Conservation (phyloP, 805 yeast genomes). For the Candida ulmi region DNA sequence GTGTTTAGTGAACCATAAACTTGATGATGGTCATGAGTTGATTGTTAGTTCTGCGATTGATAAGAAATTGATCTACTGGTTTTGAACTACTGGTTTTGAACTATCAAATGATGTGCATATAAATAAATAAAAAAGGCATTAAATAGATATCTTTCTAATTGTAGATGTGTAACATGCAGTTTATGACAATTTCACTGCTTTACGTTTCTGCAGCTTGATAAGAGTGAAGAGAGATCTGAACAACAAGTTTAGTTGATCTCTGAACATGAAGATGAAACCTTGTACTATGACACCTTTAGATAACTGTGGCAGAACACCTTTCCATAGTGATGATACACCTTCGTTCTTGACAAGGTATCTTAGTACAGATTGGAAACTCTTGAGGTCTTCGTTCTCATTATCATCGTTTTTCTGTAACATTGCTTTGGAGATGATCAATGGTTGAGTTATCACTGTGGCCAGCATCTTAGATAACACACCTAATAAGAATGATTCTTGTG, state of each 20-base stretch:
- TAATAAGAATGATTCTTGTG: constrained; percentile 59
- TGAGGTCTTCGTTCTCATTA: constrained; percentile 39
- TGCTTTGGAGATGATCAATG: constrained; percentile 78
- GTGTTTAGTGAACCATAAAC: constrained; percentile 26
- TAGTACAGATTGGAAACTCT: constrained; percentile 59
- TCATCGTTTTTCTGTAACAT: constrained; percentile 54
- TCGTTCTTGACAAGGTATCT: constrained; percentile 56
- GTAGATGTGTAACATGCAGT: too few species aligned
- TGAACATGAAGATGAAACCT: constrained; percentile 77
- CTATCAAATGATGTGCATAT: too few species aligned
- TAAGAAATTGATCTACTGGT: constrained; percentile 30
- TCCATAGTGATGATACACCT: constrained; percentile 62
- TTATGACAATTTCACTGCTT: constrained; percentile 13
- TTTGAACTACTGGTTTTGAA: background rate
- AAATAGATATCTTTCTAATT: background rate
- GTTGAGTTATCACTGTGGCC: constrained; percentile 80
- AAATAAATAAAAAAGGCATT: too few species aligned
- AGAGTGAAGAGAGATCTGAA: constrained; percentile 19
- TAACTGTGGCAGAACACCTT: constrained; percentile 76
- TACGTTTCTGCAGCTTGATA: constrained; percentile 9
- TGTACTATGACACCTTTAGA: constrained; percentile 79
- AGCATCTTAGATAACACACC: constrained; percentile 79
- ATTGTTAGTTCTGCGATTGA: constrained; percentile 49
- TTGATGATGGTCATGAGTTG: constrained; percentile 29
- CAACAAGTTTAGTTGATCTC: constrained; percentile 21